phyloP scores from a whole-genome alignment of 2,329 filamentous ascomycete genomes.

The Pseudophaeomoniella oleicola region DNA sequence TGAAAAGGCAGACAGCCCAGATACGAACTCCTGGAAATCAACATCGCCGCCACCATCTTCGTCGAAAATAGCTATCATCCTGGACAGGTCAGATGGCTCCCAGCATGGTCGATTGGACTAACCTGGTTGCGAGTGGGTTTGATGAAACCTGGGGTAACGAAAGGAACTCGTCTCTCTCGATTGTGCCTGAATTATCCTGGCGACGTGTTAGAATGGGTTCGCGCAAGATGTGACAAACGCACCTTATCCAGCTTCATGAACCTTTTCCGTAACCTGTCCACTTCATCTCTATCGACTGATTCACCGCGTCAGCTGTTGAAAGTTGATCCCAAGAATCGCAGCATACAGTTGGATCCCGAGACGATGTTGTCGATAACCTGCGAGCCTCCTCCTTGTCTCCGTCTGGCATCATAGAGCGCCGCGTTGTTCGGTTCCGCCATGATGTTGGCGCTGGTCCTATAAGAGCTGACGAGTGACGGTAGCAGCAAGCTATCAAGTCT shows the following conservation, averaged over 20 bases:
- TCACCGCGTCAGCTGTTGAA: too few species aligned
- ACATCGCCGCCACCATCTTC: slow-evolving; percentile 96
- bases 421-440: slow-evolving; percentile 25
- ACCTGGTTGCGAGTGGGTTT: slow-evolving; percentile 92
- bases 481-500: too few species aligned
- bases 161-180: slow-evolving; percentile 96
- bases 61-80: slow-evolving; percentile 99
- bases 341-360: slow-evolving; percentile 85
- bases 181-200: slow-evolving; percentile 93
- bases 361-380: slow-evolving; percentile 89
- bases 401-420: slow-evolving; percentile 27
- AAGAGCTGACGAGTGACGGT: background rate
- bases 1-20: slow-evolving; percentile 85
- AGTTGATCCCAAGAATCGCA: too few species aligned
- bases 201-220: background rate
- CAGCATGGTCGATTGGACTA: slow-evolving; percentile 13
- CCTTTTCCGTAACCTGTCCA: slow-evolving; percentile 85
- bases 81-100: slow-evolving; percentile 18
- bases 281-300: slow-evolving; percentile 92
- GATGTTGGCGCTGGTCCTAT: slow-evolving; percentile 10
- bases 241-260: slow-evolving; percentile 99
- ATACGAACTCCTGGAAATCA: slow-evolving; percentile 97
- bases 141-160: slow-evolving; percentile 94
- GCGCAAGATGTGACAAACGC: slow-evolving; percentile 3
- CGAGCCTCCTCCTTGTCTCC: slow-evolving; percentile 34